Percentiles rank a stretch among this genome's conserved stretches.
phyloP scores from a whole-genome alignment of 2,329 filamentous ascomycete species.

The Colletotrichum acutatum region DNA sequence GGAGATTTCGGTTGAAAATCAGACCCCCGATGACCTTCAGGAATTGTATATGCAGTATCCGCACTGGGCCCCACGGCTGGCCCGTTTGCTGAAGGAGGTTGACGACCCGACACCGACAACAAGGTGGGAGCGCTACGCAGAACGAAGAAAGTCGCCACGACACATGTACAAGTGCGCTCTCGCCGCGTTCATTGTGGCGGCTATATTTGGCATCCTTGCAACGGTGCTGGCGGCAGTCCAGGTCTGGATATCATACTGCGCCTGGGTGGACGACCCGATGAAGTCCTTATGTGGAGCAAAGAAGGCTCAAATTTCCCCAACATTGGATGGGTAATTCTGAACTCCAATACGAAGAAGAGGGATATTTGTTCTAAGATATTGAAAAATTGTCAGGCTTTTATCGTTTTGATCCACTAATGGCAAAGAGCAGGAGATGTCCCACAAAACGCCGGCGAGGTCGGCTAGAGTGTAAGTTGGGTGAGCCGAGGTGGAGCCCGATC shows the following conservation, averaged over 20 bases:
- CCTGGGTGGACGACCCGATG: not conserved
- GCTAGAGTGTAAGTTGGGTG: not conserved
- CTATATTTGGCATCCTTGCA: not conserved
- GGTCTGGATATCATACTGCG: not conserved
- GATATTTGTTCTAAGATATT: no score
- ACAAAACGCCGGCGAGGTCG: no score
- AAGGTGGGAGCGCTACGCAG: not conserved
- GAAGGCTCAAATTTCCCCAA: not conserved
- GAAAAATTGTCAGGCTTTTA: not conserved
- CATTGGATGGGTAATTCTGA: no score
- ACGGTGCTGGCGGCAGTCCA: not conserved
- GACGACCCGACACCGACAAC: not conserved
- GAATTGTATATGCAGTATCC: not conserved
- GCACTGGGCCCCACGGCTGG: not conserved
- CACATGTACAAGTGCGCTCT: not conserved
- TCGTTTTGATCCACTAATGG: not conserved
- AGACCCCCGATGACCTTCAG: not conserved
- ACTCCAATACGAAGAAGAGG: no score
- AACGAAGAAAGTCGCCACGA: not conserved
- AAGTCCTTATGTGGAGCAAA: not conserved
- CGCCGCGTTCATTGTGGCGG: fast-evolving
- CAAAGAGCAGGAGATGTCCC: not conserved
- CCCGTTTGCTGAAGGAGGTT: not conserved
- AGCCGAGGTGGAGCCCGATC: not conserved
- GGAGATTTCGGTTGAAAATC: no score